A percentile compares a stretch with the other conserved stretches of the same genome.
Evolutionary conservation across 768 basidiomycete genomes (phyloP).

Genomic region (Naganishia kalamii): DNA sequence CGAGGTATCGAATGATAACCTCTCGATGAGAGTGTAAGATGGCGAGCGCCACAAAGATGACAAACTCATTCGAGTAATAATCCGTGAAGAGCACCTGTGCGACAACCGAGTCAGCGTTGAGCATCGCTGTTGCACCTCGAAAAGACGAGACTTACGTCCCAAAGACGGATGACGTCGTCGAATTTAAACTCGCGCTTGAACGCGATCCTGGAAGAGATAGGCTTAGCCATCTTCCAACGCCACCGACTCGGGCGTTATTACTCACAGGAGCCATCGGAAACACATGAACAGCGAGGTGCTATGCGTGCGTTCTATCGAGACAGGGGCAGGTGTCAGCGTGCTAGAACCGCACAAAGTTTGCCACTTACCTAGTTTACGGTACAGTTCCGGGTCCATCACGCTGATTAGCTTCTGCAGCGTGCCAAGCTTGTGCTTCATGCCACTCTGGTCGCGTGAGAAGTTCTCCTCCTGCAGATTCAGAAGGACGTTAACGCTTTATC

Average conservation of each 20-base stretch:
- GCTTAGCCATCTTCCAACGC: neutral
- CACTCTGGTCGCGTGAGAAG: slow-evolving; percentile 90
- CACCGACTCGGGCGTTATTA: neutral
- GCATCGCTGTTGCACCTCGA: neutral
- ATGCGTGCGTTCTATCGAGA: slow-evolving; percentile 67
- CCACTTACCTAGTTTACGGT: slow-evolving; percentile 60
- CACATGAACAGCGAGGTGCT: slow-evolving; percentile 94
- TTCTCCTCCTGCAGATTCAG: slow-evolving; percentile 66
- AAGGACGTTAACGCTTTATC: neutral
- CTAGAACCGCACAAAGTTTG: neutral
- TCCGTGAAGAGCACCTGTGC: slow-evolving; percentile 52
- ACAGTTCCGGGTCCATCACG: slow-evolving; percentile 93
- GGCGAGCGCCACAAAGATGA: slow-evolving; percentile 90
- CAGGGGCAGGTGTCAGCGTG: neutral
- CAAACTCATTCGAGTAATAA: slow-evolving; percentile 77
- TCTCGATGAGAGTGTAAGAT: slow-evolving; percentile 92
- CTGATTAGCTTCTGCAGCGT: slow-evolving; percentile 83
- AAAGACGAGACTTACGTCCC: slow-evolving; percentile 58
- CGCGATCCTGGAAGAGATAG: slow-evolving; percentile 58
- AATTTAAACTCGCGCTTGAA: slow-evolving; percentile 98
- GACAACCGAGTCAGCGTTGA: slow-evolving; percentile 48
- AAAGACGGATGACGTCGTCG: slow-evolving; percentile 76
- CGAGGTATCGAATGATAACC: slow-evolving; percentile 87
- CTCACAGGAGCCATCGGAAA: slow-evolving; percentile 64
- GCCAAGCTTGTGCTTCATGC: slow-evolving; percentile 90